A percentile compares a stretch with the other conserved stretches of the same genome.
Evolutionary conservation across 108 stramenopile genomes (phyloP).

Genomic region (Cylindrotheca closterium): DNA sequence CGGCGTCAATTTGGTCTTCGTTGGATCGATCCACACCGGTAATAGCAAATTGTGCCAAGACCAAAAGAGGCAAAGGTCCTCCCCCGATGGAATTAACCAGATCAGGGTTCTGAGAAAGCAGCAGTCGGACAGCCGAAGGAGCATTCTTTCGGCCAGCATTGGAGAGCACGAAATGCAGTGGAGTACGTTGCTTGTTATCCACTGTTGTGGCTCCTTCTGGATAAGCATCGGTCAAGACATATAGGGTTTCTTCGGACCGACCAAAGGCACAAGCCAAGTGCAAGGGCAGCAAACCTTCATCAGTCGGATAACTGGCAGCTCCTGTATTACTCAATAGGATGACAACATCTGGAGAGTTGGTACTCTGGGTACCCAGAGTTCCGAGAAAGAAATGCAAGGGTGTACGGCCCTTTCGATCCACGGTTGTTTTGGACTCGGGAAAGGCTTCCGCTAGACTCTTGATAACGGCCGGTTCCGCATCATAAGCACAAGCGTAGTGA

Average conservation of each 20-base stretch:
- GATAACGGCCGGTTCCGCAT: slow-evolving; percentile 55
- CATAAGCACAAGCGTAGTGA: slow-evolving; percentile 75
- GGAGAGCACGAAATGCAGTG: slow-evolving; percentile 72
- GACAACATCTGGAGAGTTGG: slow-evolving; percentile 45
- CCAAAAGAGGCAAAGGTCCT: slow-evolving; percentile 62
- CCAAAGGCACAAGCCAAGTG: slow-evolving; percentile 86
- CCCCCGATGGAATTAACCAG: slow-evolving; percentile 57
- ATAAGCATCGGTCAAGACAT: slow-evolving; percentile 57
- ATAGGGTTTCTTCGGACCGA: slow-evolving; percentile 60
- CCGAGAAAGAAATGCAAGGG: slow-evolving; percentile 74
- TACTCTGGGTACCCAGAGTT: slow-evolving; percentile 37
- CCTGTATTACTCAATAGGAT: slow-evolving; percentile 53
- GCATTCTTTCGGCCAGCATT: slow-evolving; percentile 71
- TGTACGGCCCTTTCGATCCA: slow-evolving; percentile 62
- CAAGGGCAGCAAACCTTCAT: slow-evolving; percentile 76
- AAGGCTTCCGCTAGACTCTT: slow-evolving; percentile 52
- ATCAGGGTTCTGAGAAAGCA: slow-evolving; percentile 42
- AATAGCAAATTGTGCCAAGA: slow-evolving; percentile 54
- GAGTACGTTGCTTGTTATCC: slow-evolving; percentile 57
- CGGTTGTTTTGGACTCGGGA: slow-evolving; percentile 56
- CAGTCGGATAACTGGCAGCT: slow-evolving; percentile 58
- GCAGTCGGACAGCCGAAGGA: slow-evolving; percentile 56
- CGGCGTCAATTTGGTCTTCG: slow-evolving; percentile 38
- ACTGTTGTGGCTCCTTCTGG: slow-evolving; percentile 45
- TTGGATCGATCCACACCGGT: slow-evolving; percentile 45